These are phyloP conservation scores for Alternaria brassicicola DNA, from an alignment of 2,329 filamentous ascomycete species.

Conservation along the genomic window DNA sequence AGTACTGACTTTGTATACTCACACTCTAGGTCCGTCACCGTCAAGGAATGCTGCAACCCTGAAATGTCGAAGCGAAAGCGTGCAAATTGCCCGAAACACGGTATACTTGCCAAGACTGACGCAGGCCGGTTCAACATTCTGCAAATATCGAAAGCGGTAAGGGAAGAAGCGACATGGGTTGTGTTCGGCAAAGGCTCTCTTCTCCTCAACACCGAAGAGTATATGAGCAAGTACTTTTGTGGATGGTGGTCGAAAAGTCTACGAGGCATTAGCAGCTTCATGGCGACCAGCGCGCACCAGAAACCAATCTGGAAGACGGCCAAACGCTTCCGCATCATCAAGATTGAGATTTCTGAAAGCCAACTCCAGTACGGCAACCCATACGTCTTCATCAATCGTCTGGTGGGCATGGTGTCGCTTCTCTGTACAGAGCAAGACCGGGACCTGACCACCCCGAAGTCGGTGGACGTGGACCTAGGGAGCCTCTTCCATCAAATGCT, in stretches of 20 bases:
- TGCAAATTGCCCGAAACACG: slow-evolving; percentile 21
- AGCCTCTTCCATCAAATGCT: slow-evolving; percentile 16
- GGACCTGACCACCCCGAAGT: neutral
- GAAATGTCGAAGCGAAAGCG: slow-evolving; percentile 17
- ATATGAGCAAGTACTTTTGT: slow-evolving; percentile 11
- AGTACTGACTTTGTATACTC: neutral
- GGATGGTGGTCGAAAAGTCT: neutral
- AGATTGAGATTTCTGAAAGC: slow-evolving; percentile 3
- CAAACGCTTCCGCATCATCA: slow-evolving; percentile 8
- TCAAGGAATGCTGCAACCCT: slow-evolving; percentile 23
- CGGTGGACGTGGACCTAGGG: slow-evolving; percentile 12
- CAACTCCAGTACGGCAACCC: slow-evolving; percentile 6
- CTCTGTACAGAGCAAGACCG: slow-evolving; percentile 14
- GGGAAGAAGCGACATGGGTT: slow-evolving; percentile 20
- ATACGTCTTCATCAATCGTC: neutral
- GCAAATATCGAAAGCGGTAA: slow-evolving; percentile 11
- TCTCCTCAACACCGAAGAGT: neutral
- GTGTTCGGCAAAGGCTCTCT: slow-evolving; percentile 10
- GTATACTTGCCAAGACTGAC: neutral
- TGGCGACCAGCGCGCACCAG: neutral
- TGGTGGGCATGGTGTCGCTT: slow-evolving; percentile 10
- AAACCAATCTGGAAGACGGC: slow-evolving; percentile 18
- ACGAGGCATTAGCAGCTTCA: neutral
- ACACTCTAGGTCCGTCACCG: slow-evolving; percentile 1
- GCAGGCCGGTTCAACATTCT: slow-evolving; percentile 22